Percentiles rank a stretch among this genome's conserved stretches.
phyloP scores from a whole-genome alignment of 306 rosid genomes.

The Coriaria nepalensis region DNA sequence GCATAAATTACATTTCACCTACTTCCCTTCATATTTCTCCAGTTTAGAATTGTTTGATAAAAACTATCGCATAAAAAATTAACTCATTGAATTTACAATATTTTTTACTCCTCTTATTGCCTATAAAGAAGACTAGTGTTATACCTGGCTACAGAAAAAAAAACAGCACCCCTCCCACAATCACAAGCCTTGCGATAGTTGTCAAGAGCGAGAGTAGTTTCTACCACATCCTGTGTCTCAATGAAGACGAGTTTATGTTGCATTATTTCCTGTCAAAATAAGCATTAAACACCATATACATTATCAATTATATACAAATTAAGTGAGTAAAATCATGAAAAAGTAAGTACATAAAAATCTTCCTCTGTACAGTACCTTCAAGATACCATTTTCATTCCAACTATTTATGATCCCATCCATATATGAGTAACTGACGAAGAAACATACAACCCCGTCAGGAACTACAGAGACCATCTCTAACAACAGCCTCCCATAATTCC shows the following conservation, averaged over 20 bases:
- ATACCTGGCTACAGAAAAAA: constrained; percentile 92
- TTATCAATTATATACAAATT: no score
- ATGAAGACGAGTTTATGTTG: constrained; percentile 91
- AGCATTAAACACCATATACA: no score
- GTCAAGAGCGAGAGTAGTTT: constrained; percentile 92
- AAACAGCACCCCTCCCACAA: constrained; percentile 97
- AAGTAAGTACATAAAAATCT: constrained; percentile 13
- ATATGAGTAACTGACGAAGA: constrained; percentile 89
- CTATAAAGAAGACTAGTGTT: constrained; percentile 1
- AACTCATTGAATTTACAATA: no score
- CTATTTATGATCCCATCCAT: constrained; percentile 90
- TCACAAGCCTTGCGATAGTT: constrained; percentile 95
- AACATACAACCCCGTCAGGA: constrained; percentile 90
- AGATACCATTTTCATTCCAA: constrained; percentile 90
- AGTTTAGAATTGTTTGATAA: no score
- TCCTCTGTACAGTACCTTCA: constrained; percentile 49
- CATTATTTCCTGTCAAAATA: constrained; percentile 70
- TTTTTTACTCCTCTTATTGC: no score
- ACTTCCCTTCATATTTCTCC: background rate
- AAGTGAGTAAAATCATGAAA: background rate
- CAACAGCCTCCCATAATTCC: constrained; percentile 90
- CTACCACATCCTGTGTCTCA: constrained; percentile 93
- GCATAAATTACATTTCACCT: background rate
- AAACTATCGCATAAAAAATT: no score
- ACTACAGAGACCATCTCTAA: constrained; percentile 95